Base-by-base conservation (phyloP, 352 stramenopile species). In the Phytophthora boehmeriae region DNA sequence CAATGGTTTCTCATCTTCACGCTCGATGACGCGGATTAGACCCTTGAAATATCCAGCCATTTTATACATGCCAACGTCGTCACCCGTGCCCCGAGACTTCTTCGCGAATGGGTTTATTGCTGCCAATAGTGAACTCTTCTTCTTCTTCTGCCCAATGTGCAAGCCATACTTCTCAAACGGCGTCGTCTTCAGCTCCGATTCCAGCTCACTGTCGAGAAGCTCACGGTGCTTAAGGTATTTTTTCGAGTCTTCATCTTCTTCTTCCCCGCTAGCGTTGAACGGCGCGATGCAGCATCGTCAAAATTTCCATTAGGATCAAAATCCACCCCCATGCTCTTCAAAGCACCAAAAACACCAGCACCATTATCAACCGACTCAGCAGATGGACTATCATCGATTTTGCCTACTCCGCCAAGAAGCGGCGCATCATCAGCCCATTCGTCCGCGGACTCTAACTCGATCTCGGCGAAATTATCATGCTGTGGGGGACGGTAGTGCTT, bases 11-110 rank as follows among this genome's bases (percentile, higher is more conserved):
- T 95, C 88, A 28, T 97, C 87, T 51, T 93, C 75, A 23, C 81
- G 70, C 36, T 92, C 73, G 23, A 97, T 87, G 14, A 98, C 75
- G 19, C 92, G 86, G n/a, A 97, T 87, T 34, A 98, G 59, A 17
- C 90, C 92, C 78, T 98, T 98, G 61, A 98, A 97, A 22, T 85
- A 80, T 2, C 90, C 92, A 20, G 89, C 89, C 28, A 88, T 80
- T 62, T 93, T 91, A 71, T 89, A 93, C 30, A 85, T 70, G 4
- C 78, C 80, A 11, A 66, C 73, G 13, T 83, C 81, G 36, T 69
- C 66, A 22, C 54, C 20, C 62, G 75, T n/a, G 19, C 56, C 39
- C 8, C 65, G 34, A 46, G 68, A 58, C 50, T 92, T 94, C 64
- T 88, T 92, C 13, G 77, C 81, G 58, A 90, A 92, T 9, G 79